Evolutionary conservation across 2,329 filamentous ascomycete genomes (phyloP).

Genomic region (Coniochaeta prunicola): DNA sequence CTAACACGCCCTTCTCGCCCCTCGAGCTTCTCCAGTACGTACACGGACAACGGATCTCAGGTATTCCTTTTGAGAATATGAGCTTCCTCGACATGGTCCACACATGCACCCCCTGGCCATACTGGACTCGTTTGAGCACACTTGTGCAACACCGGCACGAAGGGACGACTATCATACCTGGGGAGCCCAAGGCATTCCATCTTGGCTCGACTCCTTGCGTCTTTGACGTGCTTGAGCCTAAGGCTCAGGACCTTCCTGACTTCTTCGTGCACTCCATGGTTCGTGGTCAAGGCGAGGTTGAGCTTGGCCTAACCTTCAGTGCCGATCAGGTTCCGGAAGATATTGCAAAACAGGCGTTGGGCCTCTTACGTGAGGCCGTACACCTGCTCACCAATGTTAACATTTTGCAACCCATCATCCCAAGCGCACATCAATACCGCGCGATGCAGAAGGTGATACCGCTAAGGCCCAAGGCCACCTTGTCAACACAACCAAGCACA

Average conservation of each 20-base stretch:
- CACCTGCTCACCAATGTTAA: conserved; percentile 37
- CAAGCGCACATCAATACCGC: conserved; percentile 33
- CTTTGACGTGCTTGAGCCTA: conserved; percentile 32
- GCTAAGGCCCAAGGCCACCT: conserved; percentile 20
- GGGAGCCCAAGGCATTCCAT: conserved; percentile 31
- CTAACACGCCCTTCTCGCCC: conserved; percentile 34
- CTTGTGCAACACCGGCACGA: conserved; percentile 43
- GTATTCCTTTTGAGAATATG: conserved; percentile 41
- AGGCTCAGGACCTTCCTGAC: conserved; percentile 34
- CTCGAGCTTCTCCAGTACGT: conserved; percentile 41
- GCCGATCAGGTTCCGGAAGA: conserved; percentile 31
- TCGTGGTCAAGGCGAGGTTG: conserved; percentile 26
- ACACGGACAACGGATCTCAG: conserved; percentile 39
- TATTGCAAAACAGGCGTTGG: conserved; percentile 37
- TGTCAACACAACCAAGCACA: conserved; percentile 4
- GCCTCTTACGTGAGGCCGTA: conserved; percentile 37
- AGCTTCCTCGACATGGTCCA: conserved; percentile 44
- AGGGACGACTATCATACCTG: conserved; percentile 25
- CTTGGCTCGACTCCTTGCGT: conserved; percentile 38
- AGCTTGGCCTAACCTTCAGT: conserved; percentile 38
- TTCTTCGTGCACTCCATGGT: conserved; percentile 35
- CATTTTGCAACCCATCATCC: conserved; percentile 37
- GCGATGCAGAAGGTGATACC: conserved; percentile 28
- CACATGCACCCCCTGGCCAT: conserved; percentile 46
- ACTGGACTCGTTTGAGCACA: conserved; percentile 47